These are phyloP conservation scores for Zymoseptoria tritici DNA, from an alignment of 2,329 filamentous ascomycete genomes.

Conservation along the genomic window DNA sequence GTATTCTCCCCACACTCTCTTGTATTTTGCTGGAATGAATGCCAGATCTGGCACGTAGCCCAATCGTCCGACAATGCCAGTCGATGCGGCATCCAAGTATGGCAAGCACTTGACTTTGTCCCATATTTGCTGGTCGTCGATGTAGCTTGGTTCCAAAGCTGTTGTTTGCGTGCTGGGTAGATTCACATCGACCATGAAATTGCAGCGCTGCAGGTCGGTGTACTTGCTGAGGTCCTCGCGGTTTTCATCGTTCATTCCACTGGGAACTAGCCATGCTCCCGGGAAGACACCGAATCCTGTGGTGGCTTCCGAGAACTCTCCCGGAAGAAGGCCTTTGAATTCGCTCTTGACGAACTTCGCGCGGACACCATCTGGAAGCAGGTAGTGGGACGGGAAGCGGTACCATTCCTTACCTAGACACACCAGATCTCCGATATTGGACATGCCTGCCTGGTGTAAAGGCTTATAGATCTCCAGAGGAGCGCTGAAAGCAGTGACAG, in stretches of 20 bases:
- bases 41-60: conserved; percentile 72
- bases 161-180: conserved; percentile 57
- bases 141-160: conserved; percentile 70
- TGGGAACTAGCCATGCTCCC: conserved; percentile 74
- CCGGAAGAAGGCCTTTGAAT: conserved; percentile 80
- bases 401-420: conserved; percentile 98
- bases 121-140: conserved; percentile 68
- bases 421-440: conserved; percentile 58
- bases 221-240: conserved; percentile 83
- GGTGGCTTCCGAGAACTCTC: conserved; percentile 71
- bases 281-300: conserved; percentile 62
- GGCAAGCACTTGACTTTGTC: conserved; percentile 64
- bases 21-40: conserved; percentile 61
- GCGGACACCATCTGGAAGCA: conserved; percentile 72
- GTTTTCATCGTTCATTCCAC: conserved; percentile 88
- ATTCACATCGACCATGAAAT: conserved; percentile 81
- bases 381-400: conserved; percentile 88
- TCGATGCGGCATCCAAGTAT: conserved; percentile 74
- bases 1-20: conserved; percentile 78
- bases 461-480: conserved; percentile 65
- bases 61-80: conserved; percentile 64
- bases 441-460: conserved; percentile 51
- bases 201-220: conserved; percentile 64
- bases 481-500: conserved; percentile 75
- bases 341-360: conserved; percentile 88